Evolutionary conservation across 1,139 yeast species (phyloP).

Genomic region (Pneumocystis murina): DNA sequence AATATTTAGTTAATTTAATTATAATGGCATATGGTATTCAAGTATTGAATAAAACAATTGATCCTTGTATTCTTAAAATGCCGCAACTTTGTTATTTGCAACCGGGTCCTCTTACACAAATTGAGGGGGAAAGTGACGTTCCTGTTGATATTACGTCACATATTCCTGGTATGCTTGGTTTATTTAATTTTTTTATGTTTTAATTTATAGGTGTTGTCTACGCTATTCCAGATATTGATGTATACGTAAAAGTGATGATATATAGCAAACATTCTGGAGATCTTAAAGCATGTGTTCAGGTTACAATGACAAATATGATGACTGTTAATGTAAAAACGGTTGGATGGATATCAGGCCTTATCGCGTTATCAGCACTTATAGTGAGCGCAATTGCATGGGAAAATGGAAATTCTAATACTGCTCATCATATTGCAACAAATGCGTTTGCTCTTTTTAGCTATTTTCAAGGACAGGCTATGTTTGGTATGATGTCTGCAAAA

Average conservation of each 20-base stretch:
- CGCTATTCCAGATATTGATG: slow-evolving; percentile 88
- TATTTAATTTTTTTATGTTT: neutral
- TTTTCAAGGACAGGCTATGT: slow-evolving; percentile 85
- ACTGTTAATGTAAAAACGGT: slow-evolving; percentile 92
- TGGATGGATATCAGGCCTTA: slow-evolving; percentile 91
- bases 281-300: slow-evolving; percentile 84
- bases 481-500: slow-evolving; percentile 91
- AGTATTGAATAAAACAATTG: slow-evolving; percentile 39
- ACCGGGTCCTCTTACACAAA: slow-evolving; percentile 72
- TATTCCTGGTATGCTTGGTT: slow-evolving; percentile 39
- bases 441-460: slow-evolving; percentile 83
- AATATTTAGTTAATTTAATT: slow-evolving; percentile 37
- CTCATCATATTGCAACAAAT: slow-evolving; percentile 93
- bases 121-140: slow-evolving; percentile 35
- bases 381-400: slow-evolving; percentile 80
- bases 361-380: slow-evolving; percentile 72
- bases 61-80: slow-evolving; percentile 45
- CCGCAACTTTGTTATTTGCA: slow-evolving; percentile 64
- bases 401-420: slow-evolving; percentile 79
- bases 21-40: slow-evolving; percentile 77
- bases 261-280: slow-evolving; percentile 29
- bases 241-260: slow-evolving; percentile 63
- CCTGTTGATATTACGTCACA: slow-evolving; percentile 29
- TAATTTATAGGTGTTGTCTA: slow-evolving; percentile 42
- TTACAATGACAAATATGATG: slow-evolving; percentile 70